These are phyloP conservation scores for Talaromyces trachyspermus DNA, from an alignment of 495 filamentous ascomycete species.

Conservation along the genomic window DNA sequence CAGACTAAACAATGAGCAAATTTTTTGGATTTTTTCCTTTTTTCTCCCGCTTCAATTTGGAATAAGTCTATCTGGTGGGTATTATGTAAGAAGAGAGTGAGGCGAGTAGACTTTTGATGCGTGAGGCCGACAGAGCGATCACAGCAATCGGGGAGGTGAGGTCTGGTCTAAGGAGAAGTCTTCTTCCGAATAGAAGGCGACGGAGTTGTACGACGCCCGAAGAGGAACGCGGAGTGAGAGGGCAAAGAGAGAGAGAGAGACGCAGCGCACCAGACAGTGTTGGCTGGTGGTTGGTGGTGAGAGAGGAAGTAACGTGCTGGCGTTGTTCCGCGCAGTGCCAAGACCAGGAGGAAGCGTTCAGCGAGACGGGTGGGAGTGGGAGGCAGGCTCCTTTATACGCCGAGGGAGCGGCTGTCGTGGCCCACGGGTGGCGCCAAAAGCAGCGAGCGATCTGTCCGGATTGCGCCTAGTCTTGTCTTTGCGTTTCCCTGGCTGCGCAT, in stretches of 20 bases:
- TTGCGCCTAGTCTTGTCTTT: neutral
- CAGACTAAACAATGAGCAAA: too few species aligned
- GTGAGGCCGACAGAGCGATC: neutral
- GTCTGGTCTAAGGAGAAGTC: neutral
- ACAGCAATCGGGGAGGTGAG: neutral
- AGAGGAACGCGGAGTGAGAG: neutral
- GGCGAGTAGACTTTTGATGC: too few species aligned
- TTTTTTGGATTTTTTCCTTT: slow-evolving; percentile 9
- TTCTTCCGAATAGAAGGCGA: too few species aligned
- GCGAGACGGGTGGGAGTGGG: slow-evolving; percentile 27
- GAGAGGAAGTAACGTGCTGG: slow-evolving; percentile 19
- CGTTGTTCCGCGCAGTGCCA: slow-evolving; percentile 38
- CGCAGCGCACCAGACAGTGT: slow-evolving; percentile 14
- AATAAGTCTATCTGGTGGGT: neutral
- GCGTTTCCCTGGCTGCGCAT: slow-evolving; percentile 26
- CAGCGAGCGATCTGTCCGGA: slow-evolving; percentile 19
- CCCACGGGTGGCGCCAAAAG: slow-evolving; percentile 36
- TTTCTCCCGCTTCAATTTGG: slow-evolving; percentile 8
- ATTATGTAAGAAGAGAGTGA: neutral
- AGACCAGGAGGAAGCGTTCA: slow-evolving; percentile 38
- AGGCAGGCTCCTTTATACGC: slow-evolving; percentile 42
- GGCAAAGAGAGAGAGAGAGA: slow-evolving; percentile 18
- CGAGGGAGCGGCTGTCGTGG: slow-evolving; percentile 21
- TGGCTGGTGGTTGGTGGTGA: slow-evolving; percentile 21
- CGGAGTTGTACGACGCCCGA: neutral